These are phyloP conservation scores for Exophiala sp. DNA, from an alignment of 2,329 filamentous ascomycete genomes.

Conservation along the genomic window DNA sequence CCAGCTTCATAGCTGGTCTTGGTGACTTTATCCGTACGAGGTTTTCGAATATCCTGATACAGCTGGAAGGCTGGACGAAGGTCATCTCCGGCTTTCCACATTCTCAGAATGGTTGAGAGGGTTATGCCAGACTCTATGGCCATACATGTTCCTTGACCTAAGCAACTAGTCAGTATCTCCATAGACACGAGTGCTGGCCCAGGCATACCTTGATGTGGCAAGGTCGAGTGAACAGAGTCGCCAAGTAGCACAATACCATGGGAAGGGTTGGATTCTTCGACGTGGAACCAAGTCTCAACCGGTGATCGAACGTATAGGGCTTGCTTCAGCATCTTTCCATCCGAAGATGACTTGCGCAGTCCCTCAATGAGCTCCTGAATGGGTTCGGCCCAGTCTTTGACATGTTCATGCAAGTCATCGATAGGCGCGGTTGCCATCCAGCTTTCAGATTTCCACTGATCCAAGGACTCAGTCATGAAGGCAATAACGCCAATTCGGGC, in stretches of 20 bases:
- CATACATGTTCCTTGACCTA: conserved; percentile 36
- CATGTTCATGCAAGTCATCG: conserved; percentile 34
- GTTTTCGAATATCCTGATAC: conserved; percentile 37
- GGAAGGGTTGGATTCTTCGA: conserved; percentile 28
- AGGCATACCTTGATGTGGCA: conserved; percentile 34
- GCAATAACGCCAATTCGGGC: conserved; percentile 36
- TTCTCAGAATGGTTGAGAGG: conserved; percentile 32
- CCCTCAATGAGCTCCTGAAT: conserved; percentile 35
- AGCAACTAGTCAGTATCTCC: not conserved
- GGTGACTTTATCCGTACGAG: conserved; percentile 36
- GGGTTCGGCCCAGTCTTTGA: conserved; percentile 34
- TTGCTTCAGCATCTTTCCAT: conserved; percentile 36
- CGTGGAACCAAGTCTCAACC: conserved; percentile 33
- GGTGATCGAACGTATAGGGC: conserved; percentile 36
- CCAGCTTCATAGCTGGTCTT: conserved; percentile 37
- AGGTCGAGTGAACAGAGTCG: conserved; percentile 36
- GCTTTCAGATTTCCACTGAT: conserved; percentile 36
- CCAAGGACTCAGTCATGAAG: conserved; percentile 38
- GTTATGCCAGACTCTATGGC: conserved; percentile 36
- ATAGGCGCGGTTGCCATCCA: conserved; percentile 33
- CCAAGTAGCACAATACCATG: conserved; percentile 34
- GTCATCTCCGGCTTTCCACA: conserved; percentile 31
- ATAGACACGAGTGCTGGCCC: not conserved
- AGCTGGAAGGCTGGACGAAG: conserved; percentile 34
- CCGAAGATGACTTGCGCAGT: conserved; percentile 31